phyloP scores from a whole-genome alignment of 2,329 filamentous ascomycete species.

The Cylindrodendrum hubeiense region DNA sequence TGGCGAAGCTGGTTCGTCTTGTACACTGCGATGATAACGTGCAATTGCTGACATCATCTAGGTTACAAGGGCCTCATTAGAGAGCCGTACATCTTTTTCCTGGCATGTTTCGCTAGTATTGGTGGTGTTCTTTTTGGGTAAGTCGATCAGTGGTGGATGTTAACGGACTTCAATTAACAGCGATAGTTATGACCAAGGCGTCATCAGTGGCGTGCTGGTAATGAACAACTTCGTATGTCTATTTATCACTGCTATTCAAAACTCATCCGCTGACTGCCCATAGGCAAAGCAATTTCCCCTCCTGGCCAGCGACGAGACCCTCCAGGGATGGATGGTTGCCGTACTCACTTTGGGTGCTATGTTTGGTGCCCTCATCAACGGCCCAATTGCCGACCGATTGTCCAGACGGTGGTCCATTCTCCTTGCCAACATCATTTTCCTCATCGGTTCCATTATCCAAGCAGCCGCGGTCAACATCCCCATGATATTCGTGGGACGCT shows the following conservation, averaged over 20 bases:
- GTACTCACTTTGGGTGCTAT: conserved; percentile 58
- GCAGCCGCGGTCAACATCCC: conserved; percentile 19
- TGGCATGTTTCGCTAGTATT: conserved; percentile 19
- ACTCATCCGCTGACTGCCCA: neutral
- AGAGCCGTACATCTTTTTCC: conserved; percentile 20
- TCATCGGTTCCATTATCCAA: conserved; percentile 25
- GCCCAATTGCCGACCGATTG: conserved; percentile 46
- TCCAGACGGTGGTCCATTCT: conserved; percentile 43
- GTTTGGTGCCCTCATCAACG: conserved; percentile 57
- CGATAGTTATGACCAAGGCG: conserved; percentile 14
- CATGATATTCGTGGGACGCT: conserved; percentile 20
- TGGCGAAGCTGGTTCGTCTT: conserved; percentile 15
- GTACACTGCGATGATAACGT: neutral
- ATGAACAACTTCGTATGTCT: conserved; percentile 19
- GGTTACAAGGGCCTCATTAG: conserved; percentile 20
- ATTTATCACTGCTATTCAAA: rapidly evolving
- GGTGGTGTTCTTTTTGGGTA: conserved; percentile 19
- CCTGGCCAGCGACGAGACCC: conserved; percentile 9
- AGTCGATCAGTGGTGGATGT: neutral
- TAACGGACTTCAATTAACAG: neutral
- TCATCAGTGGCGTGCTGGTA: conserved; percentile 19
- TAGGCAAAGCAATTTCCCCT: conserved; percentile 19
- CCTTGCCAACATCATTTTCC: conserved; percentile 43
- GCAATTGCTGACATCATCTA: neutral
- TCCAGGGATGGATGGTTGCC: conserved; percentile 54